Percentiles rank a stretch among this genome's conserved stretches.
These are phyloP conservation scores for Botrytis cinerea DNA, from an alignment of 2,329 filamentous ascomycete species.

Conservation along the genomic window DNA sequence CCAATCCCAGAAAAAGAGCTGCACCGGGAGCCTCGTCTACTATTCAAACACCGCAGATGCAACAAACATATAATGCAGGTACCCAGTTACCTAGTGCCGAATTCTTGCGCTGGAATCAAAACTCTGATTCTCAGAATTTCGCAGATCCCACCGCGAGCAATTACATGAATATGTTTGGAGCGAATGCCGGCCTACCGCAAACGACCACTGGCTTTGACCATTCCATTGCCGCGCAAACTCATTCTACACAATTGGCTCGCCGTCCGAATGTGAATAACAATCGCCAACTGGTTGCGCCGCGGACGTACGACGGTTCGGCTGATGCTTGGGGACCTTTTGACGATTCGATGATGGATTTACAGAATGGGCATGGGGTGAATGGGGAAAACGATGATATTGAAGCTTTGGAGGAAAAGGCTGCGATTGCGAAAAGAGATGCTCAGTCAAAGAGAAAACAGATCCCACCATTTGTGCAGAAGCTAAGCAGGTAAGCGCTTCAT, in stretches of 20 bases:
- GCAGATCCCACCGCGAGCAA: conserved; percentile 41
- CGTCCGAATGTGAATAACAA: conserved; percentile 36
- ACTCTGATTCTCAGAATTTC: conserved; percentile 42
- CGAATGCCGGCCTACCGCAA: conserved; percentile 31
- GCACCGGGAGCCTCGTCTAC: conserved; percentile 71
- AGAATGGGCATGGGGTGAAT: conserved; percentile 44
- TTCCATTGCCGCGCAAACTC: conserved; percentile 31
- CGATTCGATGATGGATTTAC: conserved; percentile 36
- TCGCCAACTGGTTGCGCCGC: conserved; percentile 39
- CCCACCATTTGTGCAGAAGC: conserved; percentile 94
- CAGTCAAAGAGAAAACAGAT: conserved; percentile 93
- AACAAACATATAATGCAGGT: conserved; percentile 51
- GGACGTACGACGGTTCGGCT: conserved; percentile 37
- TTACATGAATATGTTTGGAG: conserved; percentile 35
- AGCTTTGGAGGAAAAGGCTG: conserved; percentile 75
- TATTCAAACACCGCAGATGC: conserved; percentile 54
- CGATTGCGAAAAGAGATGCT: conserved; percentile 81
- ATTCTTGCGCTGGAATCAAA: conserved; percentile 55
- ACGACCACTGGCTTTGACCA: conserved; percentile 31
- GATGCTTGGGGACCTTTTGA: conserved; percentile 46
- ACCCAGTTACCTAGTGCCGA: conserved; percentile 52
- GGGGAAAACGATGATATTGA: conserved; percentile 72
- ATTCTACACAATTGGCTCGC: conserved; percentile 41
- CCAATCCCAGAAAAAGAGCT: conserved; percentile 67
- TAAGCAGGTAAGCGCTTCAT: conserved; percentile 74